A percentile compares a stretch with the other conserved stretches of the same genome.
phyloP scores from a whole-genome alignment of 179 eudicot species.

The Heliamphora pulchella region DNA sequence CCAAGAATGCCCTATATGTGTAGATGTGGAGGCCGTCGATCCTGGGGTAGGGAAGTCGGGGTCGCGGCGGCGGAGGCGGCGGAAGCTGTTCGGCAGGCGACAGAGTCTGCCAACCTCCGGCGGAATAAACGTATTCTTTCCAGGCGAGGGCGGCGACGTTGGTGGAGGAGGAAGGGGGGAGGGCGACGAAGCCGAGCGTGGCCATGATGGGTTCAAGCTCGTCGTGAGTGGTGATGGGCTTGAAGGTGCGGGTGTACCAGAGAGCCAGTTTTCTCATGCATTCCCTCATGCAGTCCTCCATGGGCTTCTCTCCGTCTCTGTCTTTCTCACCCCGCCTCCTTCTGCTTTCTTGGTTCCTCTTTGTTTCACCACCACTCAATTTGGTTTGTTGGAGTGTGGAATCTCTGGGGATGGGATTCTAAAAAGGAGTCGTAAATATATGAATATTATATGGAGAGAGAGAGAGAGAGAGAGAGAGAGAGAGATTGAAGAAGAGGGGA shows the following conservation, averaged over 20 bases:
- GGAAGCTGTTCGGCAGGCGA: background rate
- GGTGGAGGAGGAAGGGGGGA: slow-evolving; percentile 16
- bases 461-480: too few relatives aligned
- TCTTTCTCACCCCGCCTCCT: background rate
- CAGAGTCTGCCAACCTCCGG: slow-evolving; percentile 1
- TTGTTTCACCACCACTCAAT: slow-evolving; percentile 9
- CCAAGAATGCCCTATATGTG: slow-evolving; percentile 43
- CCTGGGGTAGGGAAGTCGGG: slow-evolving; percentile 40
- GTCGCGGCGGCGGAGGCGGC: slow-evolving; percentile 22
- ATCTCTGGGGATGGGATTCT: too few relatives aligned
- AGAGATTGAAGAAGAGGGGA: too few relatives aligned
- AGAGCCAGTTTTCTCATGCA: slow-evolving; percentile 39
- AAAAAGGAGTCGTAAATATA: too few relatives aligned
- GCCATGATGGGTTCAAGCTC: slow-evolving; percentile 57
- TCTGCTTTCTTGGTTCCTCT: background rate
- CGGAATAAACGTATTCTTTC: slow-evolving; percentile 38
- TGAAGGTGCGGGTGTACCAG: slow-evolving; percentile 46
- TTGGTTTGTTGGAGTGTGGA: too few relatives aligned
- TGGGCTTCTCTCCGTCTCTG: background rate
- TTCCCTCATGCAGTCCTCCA: slow-evolving; percentile 27
- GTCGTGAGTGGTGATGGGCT: slow-evolving; percentile 44
- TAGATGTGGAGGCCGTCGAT: slow-evolving; percentile 50
- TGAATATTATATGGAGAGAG: too few relatives aligned
- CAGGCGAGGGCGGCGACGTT: slow-evolving; percentile 29
- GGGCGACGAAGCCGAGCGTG: slow-evolving; percentile 37